Evolutionary conservation across 768 basidiomycete genomes (phyloP).

Genomic region (Boletus sensibilis): DNA sequence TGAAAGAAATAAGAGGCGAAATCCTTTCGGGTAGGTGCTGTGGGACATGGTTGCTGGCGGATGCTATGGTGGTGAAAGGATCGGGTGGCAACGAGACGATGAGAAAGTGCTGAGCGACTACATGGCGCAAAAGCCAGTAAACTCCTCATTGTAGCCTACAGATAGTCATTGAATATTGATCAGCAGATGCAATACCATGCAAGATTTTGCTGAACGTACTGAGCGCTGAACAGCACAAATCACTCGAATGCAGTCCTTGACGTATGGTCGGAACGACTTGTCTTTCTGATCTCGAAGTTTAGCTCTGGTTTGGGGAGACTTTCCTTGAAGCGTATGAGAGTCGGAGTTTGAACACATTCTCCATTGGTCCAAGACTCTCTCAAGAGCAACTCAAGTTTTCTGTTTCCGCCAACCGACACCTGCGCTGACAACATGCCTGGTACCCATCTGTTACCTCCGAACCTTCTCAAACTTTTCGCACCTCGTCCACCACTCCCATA

Average conservation of each 20-base stretch:
- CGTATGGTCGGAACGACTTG: no score
- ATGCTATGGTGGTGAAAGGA: constrained; percentile 6
- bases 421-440: constrained; percentile 46
- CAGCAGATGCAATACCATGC: not conserved
- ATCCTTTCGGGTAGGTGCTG: constrained; percentile 23
- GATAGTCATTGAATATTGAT: not conserved
- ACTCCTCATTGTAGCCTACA: constrained; percentile 19
- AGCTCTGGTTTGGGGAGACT: no score
- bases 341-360: constrained; percentile 34
- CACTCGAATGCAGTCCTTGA: constrained; percentile 1
- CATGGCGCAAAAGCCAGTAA: constrained; percentile 11
- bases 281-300: no score
- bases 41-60: not conserved
- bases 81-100: constrained; percentile 3
- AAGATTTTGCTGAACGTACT: constrained; percentile 1
- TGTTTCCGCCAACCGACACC: constrained; percentile 1
- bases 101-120: constrained; percentile 12
- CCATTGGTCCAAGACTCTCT: constrained; percentile 2
- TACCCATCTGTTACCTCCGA: constrained; percentile 90
- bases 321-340: constrained; percentile 4
- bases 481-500: constrained; percentile 91
- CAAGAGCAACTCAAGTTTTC: constrained; percentile 7
- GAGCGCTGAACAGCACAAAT: not conserved
- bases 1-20: constrained; percentile 63
- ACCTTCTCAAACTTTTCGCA: constrained; percentile 94